phyloP scores from a whole-genome alignment of 495 filamentous ascomycete species.

The Neurospora tetraspora region DNA sequence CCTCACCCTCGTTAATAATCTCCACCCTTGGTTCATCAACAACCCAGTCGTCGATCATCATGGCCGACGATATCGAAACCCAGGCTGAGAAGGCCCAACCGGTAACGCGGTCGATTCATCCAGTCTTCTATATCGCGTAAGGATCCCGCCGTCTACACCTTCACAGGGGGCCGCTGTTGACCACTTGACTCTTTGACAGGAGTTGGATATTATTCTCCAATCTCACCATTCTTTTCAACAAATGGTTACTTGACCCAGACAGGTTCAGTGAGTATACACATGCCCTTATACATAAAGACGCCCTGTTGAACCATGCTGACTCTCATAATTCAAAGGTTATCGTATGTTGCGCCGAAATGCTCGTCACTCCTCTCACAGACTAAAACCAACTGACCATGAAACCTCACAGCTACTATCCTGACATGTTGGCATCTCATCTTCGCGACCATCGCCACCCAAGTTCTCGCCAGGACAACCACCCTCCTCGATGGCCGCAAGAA shows the following conservation, averaged over 20 bases:
- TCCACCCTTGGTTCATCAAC: neutral
- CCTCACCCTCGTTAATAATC: neutral
- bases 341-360: slow-evolving; percentile 10
- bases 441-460: slow-evolving; percentile 61
- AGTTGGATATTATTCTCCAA: slow-evolving; percentile 86
- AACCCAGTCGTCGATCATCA: neutral
- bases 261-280: slow-evolving; percentile 60
- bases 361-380: neutral
- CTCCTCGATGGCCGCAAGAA: slow-evolving; percentile 58
- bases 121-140: slow-evolving; percentile 15
- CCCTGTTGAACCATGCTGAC: slow-evolving; percentile 6
- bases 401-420: slow-evolving; percentile 39
- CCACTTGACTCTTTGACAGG: slow-evolving; percentile 30
- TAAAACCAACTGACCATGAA: neutral
- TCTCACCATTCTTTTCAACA: slow-evolving; percentile 88
- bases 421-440: slow-evolving; percentile 74
- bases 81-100: slow-evolving; percentile 13
- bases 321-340: slow-evolving; percentile 13
- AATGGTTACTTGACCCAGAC: slow-evolving; percentile 68
- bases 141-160: neutral
- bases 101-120: slow-evolving; percentile 7
- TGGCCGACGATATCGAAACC: slow-evolving; percentile 15
- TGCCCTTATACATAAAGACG: neutral
- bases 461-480: slow-evolving; percentile 57
- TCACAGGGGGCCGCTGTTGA: neutral